Base-by-base conservation (phyloP, 1,284 basidiomycete genomes). In the Fomitiporia mediterranea region DNA sequence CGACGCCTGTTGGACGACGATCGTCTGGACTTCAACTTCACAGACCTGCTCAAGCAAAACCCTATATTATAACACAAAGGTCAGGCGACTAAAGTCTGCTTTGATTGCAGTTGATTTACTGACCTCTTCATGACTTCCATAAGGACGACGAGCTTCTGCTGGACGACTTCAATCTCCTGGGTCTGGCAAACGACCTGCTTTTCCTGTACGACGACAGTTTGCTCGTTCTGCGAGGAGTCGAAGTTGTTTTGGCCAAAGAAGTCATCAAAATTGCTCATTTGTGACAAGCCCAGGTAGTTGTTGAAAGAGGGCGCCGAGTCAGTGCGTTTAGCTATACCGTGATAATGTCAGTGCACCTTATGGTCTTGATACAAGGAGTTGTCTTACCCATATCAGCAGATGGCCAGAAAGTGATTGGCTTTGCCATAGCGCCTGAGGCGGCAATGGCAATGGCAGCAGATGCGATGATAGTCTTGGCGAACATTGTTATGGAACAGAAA, bases 201-300 rank as follows among this genome's bases (percentile, higher is more conserved):
- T 23, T 56, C 27, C 37, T 64, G 53, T 9, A 43, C 51, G 3
- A 63, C 47, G 35, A 60, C 53, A 0, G 58, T 62, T 43, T 58
- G 51, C 8, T 55, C 53, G 38, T 58, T 63, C 48, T 53, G 39
- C 30, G 55, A 60, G 7, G 58, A 52, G 34, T 59, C 60, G 56
- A 64, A 65, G 57, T 65, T 64, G 43, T 56, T 56, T 8, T 53
- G 37, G 15, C 64, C 64, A 40, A 58, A 64, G 55, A 65, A 65
- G 50, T 65, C 52, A 42, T 65, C 64, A 49, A 65, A 64, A 52
- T 61, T 57, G 44, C 52, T 56, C 51, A 63, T 58, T 4, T 56
- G 42, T 25, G 32, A 25, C 9, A 58, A 37, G 11, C 61, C 61
- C 34, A 57, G 32, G 40, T 63, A 63, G 55, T 61, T 62, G 56